Conservation (phyloP, 805 yeast species). For the Candida loeiensis region DNA sequence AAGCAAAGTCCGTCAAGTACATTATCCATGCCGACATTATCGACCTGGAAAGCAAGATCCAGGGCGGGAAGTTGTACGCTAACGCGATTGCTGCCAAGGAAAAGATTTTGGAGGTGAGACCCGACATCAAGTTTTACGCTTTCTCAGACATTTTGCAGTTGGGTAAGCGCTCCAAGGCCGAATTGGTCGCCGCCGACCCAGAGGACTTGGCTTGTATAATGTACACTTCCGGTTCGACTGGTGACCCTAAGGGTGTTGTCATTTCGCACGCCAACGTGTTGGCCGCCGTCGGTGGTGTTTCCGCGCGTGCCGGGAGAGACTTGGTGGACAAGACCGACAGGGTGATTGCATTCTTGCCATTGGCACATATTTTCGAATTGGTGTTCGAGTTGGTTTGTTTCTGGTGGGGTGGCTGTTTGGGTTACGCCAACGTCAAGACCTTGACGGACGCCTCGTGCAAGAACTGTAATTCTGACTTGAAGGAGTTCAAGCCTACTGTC, state of each 20-base stretch:
- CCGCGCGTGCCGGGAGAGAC: conserved; percentile 54
- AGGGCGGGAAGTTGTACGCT: conserved; percentile 54
- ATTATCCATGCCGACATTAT: conserved; percentile 69
- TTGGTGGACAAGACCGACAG: conserved; percentile 58
- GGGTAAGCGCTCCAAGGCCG: conserved; percentile 40
- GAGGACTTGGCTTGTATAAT: conserved; percentile 69
- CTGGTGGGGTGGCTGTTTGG: conserved; percentile 87
- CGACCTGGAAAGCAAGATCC: conserved; percentile 60
- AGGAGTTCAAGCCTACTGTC: conserved; percentile 81
- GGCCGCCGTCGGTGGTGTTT: conserved; percentile 84
- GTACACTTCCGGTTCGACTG: conserved; percentile 88
- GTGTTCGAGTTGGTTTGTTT: conserved; percentile 76
- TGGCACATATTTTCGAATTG: conserved; percentile 94
- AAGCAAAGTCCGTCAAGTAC: conserved; percentile 57
- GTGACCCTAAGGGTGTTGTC: conserved; percentile 82
- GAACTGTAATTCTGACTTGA: conserved; percentile 86
- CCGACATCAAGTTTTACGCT: conserved; percentile 67
- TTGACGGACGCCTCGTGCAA: conserved; percentile 75
- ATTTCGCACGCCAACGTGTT: conserved; percentile 63
- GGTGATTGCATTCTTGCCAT: conserved; percentile 83
- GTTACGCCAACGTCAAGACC: conserved; percentile 92
- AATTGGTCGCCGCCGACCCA: conserved; percentile 27
- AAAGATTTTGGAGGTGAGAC: conserved; percentile 61
- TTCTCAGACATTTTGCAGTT: conserved; percentile 60
- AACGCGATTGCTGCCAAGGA: conserved; percentile 57